Conservation (phyloP, 2,329 filamentous ascomycete genomes). For the Zymoseptoria passerinii region DNA sequence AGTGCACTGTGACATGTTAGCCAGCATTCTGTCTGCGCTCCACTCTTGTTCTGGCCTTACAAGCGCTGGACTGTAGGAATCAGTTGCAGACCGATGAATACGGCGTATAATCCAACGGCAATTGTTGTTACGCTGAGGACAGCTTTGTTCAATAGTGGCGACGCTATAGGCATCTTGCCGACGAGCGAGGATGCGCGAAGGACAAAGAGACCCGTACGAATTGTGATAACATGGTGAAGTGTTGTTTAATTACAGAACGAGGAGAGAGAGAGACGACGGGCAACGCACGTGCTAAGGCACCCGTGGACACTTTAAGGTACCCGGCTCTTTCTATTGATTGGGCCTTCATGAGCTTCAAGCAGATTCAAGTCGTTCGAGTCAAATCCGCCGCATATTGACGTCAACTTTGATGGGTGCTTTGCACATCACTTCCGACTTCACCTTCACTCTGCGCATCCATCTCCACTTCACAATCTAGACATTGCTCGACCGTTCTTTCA, state of each 20-base stretch:
- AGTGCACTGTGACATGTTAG: conserved; percentile 51
- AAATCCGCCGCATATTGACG: too few species aligned
- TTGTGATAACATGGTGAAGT: background rate
- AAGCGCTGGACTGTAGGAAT: conserved; percentile 69
- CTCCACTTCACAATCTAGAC: background rate
- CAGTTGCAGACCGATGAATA: conserved; percentile 33
- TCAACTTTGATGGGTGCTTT: too few species aligned
- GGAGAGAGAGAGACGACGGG: too few species aligned
- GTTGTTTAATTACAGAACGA: background rate
- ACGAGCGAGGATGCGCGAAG: background rate
- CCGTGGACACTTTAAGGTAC: too few species aligned
- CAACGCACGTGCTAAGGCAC: too few species aligned
- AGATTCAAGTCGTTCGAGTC: too few species aligned
- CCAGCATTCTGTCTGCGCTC: too few species aligned
- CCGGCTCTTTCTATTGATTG: too few species aligned
- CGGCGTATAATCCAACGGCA: conserved; percentile 22
- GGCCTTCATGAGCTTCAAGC: too few species aligned
- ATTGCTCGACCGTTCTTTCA: background rate
- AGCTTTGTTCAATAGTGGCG: background rate
- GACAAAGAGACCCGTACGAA: background rate
- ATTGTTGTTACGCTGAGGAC: background rate
- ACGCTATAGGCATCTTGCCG: background rate
- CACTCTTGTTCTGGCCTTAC: conserved; percentile 44
- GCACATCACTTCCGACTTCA: background rate
- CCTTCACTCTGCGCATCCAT: background rate